Conservation (phyloP, 345 rosid species). For the Triadica sebifera region DNA sequence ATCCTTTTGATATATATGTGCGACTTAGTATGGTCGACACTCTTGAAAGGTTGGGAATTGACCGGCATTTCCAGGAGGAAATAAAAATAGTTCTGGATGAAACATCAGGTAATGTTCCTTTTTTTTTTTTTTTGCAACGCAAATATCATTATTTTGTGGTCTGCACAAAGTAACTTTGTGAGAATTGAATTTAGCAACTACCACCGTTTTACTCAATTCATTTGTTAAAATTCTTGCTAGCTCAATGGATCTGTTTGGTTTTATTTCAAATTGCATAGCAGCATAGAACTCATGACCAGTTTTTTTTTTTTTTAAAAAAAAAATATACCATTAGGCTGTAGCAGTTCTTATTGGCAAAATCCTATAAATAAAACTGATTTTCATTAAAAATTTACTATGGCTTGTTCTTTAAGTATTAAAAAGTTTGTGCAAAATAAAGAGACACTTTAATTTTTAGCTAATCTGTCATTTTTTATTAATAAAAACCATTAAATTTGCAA, state of each 20-base stretch:
- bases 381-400: background rate
- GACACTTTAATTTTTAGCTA: background rate
- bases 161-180: too few relatives aligned
- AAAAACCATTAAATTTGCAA: constrained; percentile 23
- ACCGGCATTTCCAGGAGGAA: constrained; percentile 57
- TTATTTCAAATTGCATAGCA: background rate
- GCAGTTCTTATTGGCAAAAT: too few relatives aligned
- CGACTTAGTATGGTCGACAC: background rate
- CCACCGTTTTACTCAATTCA: background rate
- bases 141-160: background rate
- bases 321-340: too few relatives aligned
- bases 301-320: background rate
- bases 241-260: constrained; percentile 6
- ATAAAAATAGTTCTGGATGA: constrained; percentile 49
- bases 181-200: too few relatives aligned
- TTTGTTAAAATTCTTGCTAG: background rate
- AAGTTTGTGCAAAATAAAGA: background rate
- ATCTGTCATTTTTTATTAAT: background rate
- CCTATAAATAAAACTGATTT: too few relatives aligned
- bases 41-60: constrained; percentile 58
- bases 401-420: background rate
- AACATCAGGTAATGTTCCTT: constrained; percentile 48
- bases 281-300: background rate
- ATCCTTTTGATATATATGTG: background rate
- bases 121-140: background rate